These are phyloP conservation scores for Solanum dulcamara DNA, from an alignment of 257 asterid genomes.

Conservation along the genomic window DNA sequence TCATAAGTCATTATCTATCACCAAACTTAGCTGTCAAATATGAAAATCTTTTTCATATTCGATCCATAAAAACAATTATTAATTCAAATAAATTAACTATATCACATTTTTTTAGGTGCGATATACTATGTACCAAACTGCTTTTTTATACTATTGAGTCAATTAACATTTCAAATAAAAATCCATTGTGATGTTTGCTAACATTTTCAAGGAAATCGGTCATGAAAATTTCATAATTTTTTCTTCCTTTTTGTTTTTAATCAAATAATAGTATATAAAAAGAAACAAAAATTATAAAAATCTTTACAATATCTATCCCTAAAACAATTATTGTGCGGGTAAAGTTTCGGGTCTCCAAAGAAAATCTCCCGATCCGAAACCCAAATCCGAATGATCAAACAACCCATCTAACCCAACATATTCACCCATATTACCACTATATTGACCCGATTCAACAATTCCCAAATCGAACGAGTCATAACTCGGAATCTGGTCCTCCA, in stretches of 20 bases:
- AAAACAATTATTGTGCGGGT: constrained; percentile 42
- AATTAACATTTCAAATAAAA: not conserved
- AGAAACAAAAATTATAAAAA: not conserved
- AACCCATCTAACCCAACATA: constrained; percentile 32
- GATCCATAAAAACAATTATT: too few species aligned
- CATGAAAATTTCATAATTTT: not conserved
- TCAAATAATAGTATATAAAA: not conserved
- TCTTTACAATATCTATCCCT: not conserved
- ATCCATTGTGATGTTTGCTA: not conserved
- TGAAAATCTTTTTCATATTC: too few species aligned
- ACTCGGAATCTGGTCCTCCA: constrained; percentile 13
- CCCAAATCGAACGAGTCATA: constrained; percentile 38
- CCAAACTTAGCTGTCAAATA: too few species aligned
- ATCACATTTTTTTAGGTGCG: too few species aligned
- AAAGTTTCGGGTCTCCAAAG: constrained; percentile 34
- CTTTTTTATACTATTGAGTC: not conserved
- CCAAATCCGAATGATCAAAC: constrained; percentile 29
- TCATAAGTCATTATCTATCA: too few species aligned
- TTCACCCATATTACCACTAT: constrained; percentile 8
- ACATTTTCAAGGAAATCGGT: not conserved
- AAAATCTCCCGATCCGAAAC: constrained; percentile 20
- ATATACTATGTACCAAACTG: not conserved
- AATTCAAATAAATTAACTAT: too few species aligned
- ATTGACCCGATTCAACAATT: constrained; percentile 4
- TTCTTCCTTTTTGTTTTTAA: not conserved